phyloP scores from a whole-genome alignment of 2,329 filamentous ascomycete genomes.

The Chlorencoelia australis region DNA sequence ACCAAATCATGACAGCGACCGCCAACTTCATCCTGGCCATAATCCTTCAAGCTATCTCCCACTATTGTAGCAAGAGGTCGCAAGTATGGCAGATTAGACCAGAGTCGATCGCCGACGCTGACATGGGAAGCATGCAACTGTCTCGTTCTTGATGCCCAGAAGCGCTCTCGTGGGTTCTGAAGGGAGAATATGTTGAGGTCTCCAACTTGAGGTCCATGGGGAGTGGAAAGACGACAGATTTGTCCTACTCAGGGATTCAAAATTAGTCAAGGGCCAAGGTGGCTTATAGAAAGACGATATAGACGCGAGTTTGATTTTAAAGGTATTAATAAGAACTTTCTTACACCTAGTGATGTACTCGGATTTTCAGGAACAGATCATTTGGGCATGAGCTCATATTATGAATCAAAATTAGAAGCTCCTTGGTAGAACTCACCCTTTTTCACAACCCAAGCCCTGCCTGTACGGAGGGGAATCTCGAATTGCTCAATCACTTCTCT shows the following conservation, averaged over 20 bases:
- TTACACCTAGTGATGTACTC: no score
- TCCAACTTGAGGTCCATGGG: slow-evolving; percentile 67
- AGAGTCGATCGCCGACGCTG: slow-evolving; percentile 60
- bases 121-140: slow-evolving; percentile 74
- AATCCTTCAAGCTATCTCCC: slow-evolving; percentile 53
- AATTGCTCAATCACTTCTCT: slow-evolving; percentile 40
- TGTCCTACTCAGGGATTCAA: no score
- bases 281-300: slow-evolving; percentile 29
- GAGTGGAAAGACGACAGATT: slow-evolving; percentile 65
- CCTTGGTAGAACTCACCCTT: slow-evolving; percentile 15
- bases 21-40: slow-evolving; percentile 52
- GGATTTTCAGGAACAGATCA: no score
- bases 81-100: slow-evolving; percentile 70
- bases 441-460: slow-evolving; percentile 60
- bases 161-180: slow-evolving; percentile 65
- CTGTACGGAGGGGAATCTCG: slow-evolving; percentile 62
- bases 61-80: slow-evolving; percentile 64
- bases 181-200: slow-evolving; percentile 77
- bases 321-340: no score
- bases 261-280: no score
- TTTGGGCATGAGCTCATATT: not conserved
- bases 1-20: slow-evolving; percentile 66
- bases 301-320: not conserved
- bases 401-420: not conserved
- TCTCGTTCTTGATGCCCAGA: slow-evolving; percentile 72